Evolutionary conservation across 768 basidiomycete genomes (phyloP).

Genomic region (Lentinus brumalis): DNA sequence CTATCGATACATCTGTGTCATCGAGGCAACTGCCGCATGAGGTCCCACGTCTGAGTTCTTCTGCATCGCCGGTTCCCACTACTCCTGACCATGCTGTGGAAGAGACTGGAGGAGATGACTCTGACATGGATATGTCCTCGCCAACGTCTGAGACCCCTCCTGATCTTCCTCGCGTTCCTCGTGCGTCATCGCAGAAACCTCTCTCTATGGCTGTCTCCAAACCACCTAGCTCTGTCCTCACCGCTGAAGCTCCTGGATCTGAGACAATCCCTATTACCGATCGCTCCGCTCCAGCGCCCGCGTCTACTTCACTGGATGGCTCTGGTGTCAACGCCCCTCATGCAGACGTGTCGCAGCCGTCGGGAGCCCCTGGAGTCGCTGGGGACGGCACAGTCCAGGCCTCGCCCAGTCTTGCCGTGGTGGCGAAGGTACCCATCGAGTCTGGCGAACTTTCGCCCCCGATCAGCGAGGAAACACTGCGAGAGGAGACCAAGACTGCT

Average conservation of each 20-base stretch:
- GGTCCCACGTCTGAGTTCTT: background rate
- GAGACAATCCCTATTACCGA: no score
- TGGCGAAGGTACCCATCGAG: slow-evolving; percentile 1
- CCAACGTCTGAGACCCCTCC: slow-evolving; percentile 3
- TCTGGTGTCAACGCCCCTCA: no score
- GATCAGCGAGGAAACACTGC: slow-evolving; percentile 15
- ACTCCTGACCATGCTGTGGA: slow-evolving; percentile 4
- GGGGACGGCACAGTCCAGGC: background rate
- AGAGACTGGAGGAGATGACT: slow-evolving; percentile 13
- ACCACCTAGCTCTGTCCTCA: background rate
- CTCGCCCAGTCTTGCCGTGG: background rate
- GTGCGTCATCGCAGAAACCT: background rate
- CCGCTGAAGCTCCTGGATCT: background rate
- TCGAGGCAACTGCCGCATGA: slow-evolving; percentile 4
- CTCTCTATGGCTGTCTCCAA: background rate
- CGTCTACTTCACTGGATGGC: no score
- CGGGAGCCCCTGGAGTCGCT: background rate
- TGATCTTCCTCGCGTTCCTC: no score
- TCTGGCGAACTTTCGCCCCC: slow-evolving; percentile 16
- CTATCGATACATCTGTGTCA: slow-evolving; percentile 10
- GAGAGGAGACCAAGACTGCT: slow-evolving; percentile 11
- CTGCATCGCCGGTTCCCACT: slow-evolving; percentile 1
- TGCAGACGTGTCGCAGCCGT: background rate
- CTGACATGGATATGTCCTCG: slow-evolving; percentile 21
- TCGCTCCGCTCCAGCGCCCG: background rate